Conservation (phyloP, 345 rosid species). For the Nasturtium officinale region DNA sequence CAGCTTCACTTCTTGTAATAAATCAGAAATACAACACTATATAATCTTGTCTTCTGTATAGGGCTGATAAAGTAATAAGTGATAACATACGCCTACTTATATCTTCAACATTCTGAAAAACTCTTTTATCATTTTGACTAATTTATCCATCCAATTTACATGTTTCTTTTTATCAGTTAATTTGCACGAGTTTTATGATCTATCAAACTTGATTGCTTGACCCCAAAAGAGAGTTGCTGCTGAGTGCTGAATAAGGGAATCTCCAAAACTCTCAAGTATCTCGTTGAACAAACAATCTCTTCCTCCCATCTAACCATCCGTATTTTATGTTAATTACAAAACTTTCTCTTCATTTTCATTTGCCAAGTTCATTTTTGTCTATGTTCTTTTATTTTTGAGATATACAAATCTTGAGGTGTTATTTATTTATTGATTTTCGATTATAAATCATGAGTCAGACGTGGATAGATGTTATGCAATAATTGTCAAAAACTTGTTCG, state of each 20-base stretch:
- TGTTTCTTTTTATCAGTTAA: too few species aligned
- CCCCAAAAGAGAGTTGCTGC: not conserved
- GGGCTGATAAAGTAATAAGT: too few species aligned
- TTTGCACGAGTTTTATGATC: too few species aligned
- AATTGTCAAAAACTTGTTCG: not conserved
- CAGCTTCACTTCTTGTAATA: too few species aligned
- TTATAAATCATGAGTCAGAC: constrained; percentile 17
- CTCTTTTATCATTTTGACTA: too few species aligned
- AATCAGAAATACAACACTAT: too few species aligned
- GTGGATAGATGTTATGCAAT: constrained; percentile 34
- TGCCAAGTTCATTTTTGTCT: not conserved
- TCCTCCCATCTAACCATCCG: not conserved
- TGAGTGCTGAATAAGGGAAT: not conserved
- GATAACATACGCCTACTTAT: too few species aligned
- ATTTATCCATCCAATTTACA: too few species aligned
- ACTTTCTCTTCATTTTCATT: not conserved
- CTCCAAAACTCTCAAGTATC: not conserved
- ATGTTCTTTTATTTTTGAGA: not conserved
- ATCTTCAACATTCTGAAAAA: too few species aligned
- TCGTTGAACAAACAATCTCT: too few species aligned
- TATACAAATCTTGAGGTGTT: not conserved
- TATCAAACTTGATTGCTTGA: not conserved
- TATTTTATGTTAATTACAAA: too few species aligned
- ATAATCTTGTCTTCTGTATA: too few species aligned
- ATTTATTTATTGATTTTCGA: not conserved